Percentiles rank a stretch among this genome's conserved stretches.
phyloP scores from a whole-genome alignment of 2,329 filamentous ascomycete species.

The Cladosporium colombiae region DNA sequence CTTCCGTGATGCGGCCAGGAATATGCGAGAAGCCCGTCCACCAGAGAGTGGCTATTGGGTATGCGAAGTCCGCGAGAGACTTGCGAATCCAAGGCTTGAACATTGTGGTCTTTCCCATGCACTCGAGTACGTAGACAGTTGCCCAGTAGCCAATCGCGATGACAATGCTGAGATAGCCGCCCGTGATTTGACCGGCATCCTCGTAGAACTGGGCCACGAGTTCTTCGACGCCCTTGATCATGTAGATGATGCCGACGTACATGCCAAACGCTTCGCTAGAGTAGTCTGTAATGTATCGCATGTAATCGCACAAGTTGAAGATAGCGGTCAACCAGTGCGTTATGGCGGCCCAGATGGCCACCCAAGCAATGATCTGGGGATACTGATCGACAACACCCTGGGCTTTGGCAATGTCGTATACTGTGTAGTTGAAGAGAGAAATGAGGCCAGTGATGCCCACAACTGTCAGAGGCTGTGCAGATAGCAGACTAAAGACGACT shows the following conservation, averaged over 20 bases:
- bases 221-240: constrained; percentile 58
- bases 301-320: constrained; percentile 57
- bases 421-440: constrained; percentile 59
- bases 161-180: constrained; percentile 53
- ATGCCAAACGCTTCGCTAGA: constrained; percentile 55
- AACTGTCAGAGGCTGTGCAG: constrained; percentile 58
- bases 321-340: constrained; percentile 58
- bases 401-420: constrained; percentile 56
- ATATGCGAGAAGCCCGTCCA: constrained; percentile 58
- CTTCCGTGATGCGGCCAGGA: constrained; percentile 46
- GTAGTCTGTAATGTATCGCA: constrained; percentile 61
- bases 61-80: constrained; percentile 55
- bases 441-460: constrained; percentile 60
- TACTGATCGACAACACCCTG: constrained; percentile 53
- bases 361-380: constrained; percentile 57
- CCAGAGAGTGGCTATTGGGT: constrained; percentile 53
- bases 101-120: constrained; percentile 47
- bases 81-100: constrained; percentile 48
- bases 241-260: constrained; percentile 59
- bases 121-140: constrained; percentile 53
- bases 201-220: constrained; percentile 52
- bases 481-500: constrained; percentile 55
- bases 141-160: constrained; percentile 55
- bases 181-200: constrained; percentile 31
- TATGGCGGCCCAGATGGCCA: constrained; percentile 58